phyloP scores from a whole-genome alignment of 2,329 filamentous ascomycete species.

The Colletotrichum paranaense region DNA sequence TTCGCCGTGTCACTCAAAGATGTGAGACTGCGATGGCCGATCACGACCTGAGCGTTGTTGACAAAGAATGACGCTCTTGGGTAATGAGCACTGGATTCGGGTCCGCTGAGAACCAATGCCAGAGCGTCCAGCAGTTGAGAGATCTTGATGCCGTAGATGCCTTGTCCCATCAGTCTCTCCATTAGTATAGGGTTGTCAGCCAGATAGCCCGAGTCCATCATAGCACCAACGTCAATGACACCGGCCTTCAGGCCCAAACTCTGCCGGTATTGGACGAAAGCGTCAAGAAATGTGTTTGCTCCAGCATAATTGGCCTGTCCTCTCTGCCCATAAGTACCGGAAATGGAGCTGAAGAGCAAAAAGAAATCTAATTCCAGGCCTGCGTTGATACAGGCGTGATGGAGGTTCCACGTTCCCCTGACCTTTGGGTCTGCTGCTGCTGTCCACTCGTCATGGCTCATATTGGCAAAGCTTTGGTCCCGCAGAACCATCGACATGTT shows the following conservation, averaged over 20 bases:
- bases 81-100: background rate
- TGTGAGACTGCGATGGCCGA: slow-evolving; percentile 18
- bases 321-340: slow-evolving; percentile 44
- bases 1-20: slow-evolving; percentile 34
- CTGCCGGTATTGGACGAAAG: slow-evolving; percentile 49
- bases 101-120: slow-evolving; percentile 6
- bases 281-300: slow-evolving; percentile 53
- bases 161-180: slow-evolving; percentile 22
- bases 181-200: slow-evolving; percentile 32
- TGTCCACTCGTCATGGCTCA: slow-evolving; percentile 47
- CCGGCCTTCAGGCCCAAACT: slow-evolving; percentile 48
- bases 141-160: slow-evolving; percentile 26
- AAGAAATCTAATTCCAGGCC: slow-evolving; percentile 44
- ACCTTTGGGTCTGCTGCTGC: slow-evolving; percentile 45
- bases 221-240: slow-evolving; percentile 48
- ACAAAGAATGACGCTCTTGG: slow-evolving; percentile 31
- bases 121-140: slow-evolving; percentile 32
- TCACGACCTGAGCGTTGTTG: slow-evolving; percentile 18
- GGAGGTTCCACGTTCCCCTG: slow-evolving; percentile 49
- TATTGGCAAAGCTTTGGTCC: slow-evolving; percentile 39
- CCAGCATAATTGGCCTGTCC: slow-evolving; percentile 54
- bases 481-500: slow-evolving; percentile 52
- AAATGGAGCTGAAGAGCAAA: slow-evolving; percentile 42
- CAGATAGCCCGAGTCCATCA: slow-evolving; percentile 52
- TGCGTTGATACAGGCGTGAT: slow-evolving; percentile 41